Evolutionary conservation across 2,329 filamentous ascomycete genomes (phyloP).

Genomic region (Aspergillus sergii): DNA sequence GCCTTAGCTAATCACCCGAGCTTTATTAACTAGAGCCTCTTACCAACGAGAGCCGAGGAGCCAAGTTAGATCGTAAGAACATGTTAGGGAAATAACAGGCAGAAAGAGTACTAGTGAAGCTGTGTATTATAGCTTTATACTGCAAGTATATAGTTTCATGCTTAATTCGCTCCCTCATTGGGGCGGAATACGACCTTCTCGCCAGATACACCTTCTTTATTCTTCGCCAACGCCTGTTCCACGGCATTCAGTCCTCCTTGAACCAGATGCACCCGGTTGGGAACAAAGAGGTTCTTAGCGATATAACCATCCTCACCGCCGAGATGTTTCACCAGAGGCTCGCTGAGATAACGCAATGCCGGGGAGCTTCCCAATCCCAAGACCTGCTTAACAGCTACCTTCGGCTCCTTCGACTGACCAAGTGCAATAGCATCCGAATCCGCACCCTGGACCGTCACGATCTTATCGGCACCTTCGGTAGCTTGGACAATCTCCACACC

Average conservation of each 20-base stretch:
- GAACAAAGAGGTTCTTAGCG: constrained; percentile 31
- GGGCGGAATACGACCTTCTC: constrained; percentile 23
- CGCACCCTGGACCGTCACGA: constrained; percentile 9
- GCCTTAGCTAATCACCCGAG: no score
- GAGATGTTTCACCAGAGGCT: constrained; percentile 30
- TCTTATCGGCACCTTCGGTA: constrained; percentile 13
- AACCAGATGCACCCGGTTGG: constrained; percentile 31
- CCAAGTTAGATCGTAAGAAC: no score
- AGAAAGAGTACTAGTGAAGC: no score
- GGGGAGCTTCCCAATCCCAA: constrained; percentile 30
- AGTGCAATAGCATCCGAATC: neutral
- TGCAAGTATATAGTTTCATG: no score
- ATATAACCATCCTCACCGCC: constrained; percentile 30
- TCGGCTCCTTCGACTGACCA: constrained; percentile 9
- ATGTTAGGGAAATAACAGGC: no score
- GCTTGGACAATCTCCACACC: constrained; percentile 32
- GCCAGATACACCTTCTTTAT: constrained; percentile 22
- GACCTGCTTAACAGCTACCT: constrained; percentile 19
- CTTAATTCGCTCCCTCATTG: neutral
- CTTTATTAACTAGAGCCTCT: no score
- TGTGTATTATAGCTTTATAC: no score
- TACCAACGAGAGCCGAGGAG: no score
- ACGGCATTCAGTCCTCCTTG: constrained; percentile 30
- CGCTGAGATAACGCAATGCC: constrained; percentile 30
- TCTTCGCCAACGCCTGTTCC: constrained; percentile 20